phyloP scores from a whole-genome alignment of 192 early-diverging fungal genomes.

The Chytriomyces confervae region DNA sequence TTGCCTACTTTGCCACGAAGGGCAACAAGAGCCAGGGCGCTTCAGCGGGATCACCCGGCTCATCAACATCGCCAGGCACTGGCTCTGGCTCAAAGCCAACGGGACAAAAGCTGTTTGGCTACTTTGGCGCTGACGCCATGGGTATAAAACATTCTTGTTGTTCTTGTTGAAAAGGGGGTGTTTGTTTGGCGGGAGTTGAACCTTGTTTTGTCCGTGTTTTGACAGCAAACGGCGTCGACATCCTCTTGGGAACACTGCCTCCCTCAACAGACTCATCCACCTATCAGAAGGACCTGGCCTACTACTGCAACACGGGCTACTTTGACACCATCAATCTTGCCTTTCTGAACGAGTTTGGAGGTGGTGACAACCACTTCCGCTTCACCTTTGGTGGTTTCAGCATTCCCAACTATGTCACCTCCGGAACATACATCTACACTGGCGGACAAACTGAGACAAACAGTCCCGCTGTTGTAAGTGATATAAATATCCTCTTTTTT shows the following conservation, averaged over 20 bases:
- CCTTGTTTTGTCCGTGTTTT: background rate
- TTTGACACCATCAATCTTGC: constrained; percentile 30
- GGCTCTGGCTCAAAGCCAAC: background rate
- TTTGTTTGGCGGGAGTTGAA: too few species aligned
- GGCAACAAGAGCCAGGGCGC: background rate
- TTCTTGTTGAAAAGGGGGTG: background rate
- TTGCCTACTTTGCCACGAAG: constrained; percentile 6
- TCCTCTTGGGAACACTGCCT: constrained; percentile 4
- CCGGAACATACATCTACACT: constrained; percentile 9
- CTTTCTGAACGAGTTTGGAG: constrained; percentile 24
- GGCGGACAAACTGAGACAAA: constrained; percentile 8
- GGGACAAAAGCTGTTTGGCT: constrained; percentile 10
- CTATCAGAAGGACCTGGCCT: constrained; percentile 10
- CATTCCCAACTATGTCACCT: background rate
- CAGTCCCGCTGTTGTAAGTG: background rate
- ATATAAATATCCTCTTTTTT: background rate
- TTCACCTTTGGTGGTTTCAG: constrained; percentile 17
- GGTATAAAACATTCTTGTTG: background rate
- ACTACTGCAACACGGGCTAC: constrained; percentile 27
- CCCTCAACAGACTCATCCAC: background rate
- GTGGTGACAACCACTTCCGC: background rate
- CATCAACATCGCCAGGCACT: background rate
- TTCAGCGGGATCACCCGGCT: background rate
- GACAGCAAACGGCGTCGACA: constrained; percentile 20
- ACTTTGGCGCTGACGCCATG: constrained; percentile 22